Percentiles rank a stretch among this genome's conserved stretches.
Evolutionary conservation across 306 rosid species (phyloP).

Genomic region (Vicia sativa): DNA sequence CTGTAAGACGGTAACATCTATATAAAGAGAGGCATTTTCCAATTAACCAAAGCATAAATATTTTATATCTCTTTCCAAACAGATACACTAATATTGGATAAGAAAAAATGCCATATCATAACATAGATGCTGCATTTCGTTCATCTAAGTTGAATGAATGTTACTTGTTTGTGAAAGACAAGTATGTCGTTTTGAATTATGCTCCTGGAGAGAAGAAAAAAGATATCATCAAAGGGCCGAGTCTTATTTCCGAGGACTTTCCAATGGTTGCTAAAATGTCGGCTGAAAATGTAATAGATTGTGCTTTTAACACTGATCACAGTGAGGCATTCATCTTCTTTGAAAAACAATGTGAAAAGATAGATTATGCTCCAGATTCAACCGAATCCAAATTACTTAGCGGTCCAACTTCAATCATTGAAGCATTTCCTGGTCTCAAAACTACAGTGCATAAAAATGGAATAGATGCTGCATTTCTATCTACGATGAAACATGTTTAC

Average conservation of each 20-base stretch:
- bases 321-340: not conserved
- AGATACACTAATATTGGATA: too few relatives aligned
- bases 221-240: not conserved
- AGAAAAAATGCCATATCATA: not conserved
- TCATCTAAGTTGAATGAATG: not conserved
- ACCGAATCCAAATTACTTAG: not conserved
- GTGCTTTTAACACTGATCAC: not conserved
- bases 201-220: not conserved
- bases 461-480: not conserved
- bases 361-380: not conserved
- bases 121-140: not conserved
- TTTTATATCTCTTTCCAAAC: too few relatives aligned
- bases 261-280: not conserved
- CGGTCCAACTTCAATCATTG: not conserved
- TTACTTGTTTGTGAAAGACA: not conserved
- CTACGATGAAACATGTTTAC: too few relatives aligned
- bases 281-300: not conserved
- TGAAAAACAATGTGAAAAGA: not conserved
- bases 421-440: slow-evolving; percentile 5
- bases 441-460: not conserved
- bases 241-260: not conserved
- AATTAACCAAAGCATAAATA: too few relatives aligned
- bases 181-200: not conserved
- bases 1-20: too few relatives aligned
- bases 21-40: too few relatives aligned